A percentile compares a stretch with the other conserved stretches of the same genome.
These are phyloP conservation scores for Citrus sinensis DNA, from an alignment of 345 rosid genomes.

Conservation along the genomic window DNA sequence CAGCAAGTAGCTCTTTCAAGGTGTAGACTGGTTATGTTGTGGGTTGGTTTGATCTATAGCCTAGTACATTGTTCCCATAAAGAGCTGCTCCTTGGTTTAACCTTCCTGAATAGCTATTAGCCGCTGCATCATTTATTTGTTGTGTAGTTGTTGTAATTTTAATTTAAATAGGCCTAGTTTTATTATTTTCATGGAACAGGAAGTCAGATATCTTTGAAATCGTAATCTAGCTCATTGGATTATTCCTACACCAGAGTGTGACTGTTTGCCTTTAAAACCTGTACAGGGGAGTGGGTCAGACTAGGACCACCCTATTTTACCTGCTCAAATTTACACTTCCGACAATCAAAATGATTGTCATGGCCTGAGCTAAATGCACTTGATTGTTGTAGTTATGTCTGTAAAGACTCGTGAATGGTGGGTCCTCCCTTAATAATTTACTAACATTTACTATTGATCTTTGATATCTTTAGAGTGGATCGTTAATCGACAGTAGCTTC, in stretches of 20 bases:
- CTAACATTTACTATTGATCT: not conserved
- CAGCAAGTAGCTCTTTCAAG: not conserved
- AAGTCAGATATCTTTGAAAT: not conserved
- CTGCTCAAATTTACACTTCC: not conserved
- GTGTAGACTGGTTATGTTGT: not conserved
- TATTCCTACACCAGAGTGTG: not conserved
- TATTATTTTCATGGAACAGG: not conserved
- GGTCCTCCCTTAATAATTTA: not conserved
- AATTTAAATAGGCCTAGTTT: not conserved
- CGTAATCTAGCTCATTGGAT: not conserved
- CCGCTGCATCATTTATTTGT: not conserved
- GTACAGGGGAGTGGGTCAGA: constrained; percentile 8
- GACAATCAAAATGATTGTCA: not conserved
- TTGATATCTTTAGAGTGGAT: constrained; percentile 48
- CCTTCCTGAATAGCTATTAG: constrained; percentile 1
- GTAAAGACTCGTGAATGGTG: not conserved
- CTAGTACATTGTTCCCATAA: not conserved
- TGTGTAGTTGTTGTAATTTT: not conserved
- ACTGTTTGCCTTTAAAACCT: constrained; percentile 5
- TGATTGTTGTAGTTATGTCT: not conserved
- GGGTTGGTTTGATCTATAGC: not conserved
- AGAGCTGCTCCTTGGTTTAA: not conserved
- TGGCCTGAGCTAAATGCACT: constrained; percentile 3
- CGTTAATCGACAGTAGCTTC: constrained; percentile 61
- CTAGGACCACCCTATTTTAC: constrained; percentile 16